These are phyloP conservation scores for Raffaelea albimanens DNA, from an alignment of 2,329 filamentous ascomycete species.

Conservation along the genomic window DNA sequence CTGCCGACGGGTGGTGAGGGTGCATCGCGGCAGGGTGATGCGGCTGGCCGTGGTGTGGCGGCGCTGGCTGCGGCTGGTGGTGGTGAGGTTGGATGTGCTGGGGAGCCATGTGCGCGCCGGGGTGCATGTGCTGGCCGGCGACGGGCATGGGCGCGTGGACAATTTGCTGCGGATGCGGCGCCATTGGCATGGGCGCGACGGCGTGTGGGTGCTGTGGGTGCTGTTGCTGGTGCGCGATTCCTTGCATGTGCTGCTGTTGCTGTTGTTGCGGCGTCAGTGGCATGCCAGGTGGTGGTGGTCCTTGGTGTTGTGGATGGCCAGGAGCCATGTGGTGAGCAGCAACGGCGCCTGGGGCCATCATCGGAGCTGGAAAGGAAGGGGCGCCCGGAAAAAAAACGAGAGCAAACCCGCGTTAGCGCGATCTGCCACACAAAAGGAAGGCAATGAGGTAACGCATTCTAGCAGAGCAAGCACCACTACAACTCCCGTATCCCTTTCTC, in stretches of 20 bases:
- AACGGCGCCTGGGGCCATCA: constrained; percentile 10
- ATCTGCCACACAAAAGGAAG: too few relatives aligned
- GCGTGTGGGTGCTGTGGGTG: constrained; percentile 1
- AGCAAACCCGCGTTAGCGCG: neutral
- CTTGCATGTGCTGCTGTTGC: constrained; percentile 2
- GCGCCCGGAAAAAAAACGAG: neutral
- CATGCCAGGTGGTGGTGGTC: neutral
- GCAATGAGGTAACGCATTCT: neutral
- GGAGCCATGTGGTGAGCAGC: constrained; percentile 9
- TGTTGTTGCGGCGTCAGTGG: constrained; percentile 3
- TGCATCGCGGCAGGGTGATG: neutral
- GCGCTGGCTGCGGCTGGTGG: constrained; percentile 2
- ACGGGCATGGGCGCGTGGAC: neutral
- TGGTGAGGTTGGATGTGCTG: constrained; percentile 1
- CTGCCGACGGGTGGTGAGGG: constrained; percentile 39
- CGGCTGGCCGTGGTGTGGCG: neutral
- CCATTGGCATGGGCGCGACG: constrained; percentile 6
- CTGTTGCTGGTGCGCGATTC: constrained; percentile 3
- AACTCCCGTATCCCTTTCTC: neutral
- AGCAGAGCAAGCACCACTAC: neutral
- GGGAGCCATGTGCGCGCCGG: neutral
- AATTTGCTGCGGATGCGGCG: too few relatives aligned
- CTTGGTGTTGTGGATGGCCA: constrained; percentile 6
- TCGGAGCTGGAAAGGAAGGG: constrained; percentile 3
- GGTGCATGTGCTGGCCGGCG: neutral